Evolutionary conservation across 805 yeast species (phyloP).

Genomic region (Sugiyamaella smithiae): DNA sequence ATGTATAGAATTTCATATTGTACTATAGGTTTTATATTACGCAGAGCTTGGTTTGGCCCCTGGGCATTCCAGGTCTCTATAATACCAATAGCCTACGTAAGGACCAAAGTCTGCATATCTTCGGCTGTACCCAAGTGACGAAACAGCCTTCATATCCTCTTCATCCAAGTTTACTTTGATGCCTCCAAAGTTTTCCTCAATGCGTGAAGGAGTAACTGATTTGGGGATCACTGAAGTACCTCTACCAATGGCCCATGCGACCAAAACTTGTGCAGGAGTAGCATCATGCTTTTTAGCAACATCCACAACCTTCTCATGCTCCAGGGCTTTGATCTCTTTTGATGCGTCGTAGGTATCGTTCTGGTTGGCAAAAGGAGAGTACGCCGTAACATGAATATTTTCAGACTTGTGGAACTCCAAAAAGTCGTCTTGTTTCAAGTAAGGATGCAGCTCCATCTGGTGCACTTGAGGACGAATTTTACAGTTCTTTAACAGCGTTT

Average conservation of each 20-base stretch:
- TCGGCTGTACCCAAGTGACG: not conserved
- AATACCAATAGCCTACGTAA: not conserved
- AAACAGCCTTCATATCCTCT: not conserved
- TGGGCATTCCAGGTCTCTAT: slow-evolving; percentile 1
- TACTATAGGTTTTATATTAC: no score
- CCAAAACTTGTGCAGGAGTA: slow-evolving; percentile 60
- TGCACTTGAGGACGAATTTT: slow-evolving; percentile 59
- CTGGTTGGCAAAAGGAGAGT: slow-evolving; percentile 49
- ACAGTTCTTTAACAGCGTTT: slow-evolving; percentile 52
- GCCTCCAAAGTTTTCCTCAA: slow-evolving; percentile 51
- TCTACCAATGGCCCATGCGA: slow-evolving; percentile 80
- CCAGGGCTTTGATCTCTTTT: slow-evolving; percentile 44
- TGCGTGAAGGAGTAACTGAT: slow-evolving; percentile 62
- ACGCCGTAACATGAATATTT: slow-evolving; percentile 55
- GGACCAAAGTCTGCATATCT: not conserved
- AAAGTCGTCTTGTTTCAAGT: slow-evolving; percentile 43
- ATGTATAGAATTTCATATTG: no score
- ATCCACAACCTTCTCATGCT: slow-evolving; percentile 47
- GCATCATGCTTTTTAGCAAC: slow-evolving; percentile 55
- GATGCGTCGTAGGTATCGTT: slow-evolving; percentile 17
- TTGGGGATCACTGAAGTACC: slow-evolving; percentile 73
- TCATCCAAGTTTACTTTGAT: not conserved
- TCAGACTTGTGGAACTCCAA: slow-evolving; percentile 44
- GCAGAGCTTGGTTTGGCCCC: not conserved
- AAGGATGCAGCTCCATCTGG: slow-evolving; percentile 60